phyloP scores from a whole-genome alignment of 345 rosid species.

The Boechera stricta region DNA sequence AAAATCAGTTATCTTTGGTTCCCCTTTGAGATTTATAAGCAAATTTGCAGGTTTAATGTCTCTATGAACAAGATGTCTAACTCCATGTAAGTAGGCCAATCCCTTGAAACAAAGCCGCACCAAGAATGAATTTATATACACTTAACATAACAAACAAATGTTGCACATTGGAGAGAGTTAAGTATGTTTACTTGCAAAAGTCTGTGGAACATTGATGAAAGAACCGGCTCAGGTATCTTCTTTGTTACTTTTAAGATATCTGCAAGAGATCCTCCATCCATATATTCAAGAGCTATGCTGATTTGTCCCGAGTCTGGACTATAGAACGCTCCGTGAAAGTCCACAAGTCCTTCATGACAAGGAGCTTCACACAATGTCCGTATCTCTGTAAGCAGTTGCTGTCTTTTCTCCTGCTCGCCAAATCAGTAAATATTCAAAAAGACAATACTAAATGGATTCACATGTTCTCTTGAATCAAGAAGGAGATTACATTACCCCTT shows the following conservation, averaged over 20 bases:
- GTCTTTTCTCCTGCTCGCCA: constrained; percentile 80
- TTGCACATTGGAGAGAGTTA: constrained; percentile 16
- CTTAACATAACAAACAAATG: constrained; percentile 12
- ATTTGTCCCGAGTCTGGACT: constrained; percentile 93
- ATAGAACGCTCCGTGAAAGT: constrained; percentile 95
- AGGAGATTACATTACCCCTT: constrained; percentile 59
- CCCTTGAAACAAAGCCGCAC: constrained; percentile 55
- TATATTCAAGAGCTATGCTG: constrained; percentile 95
- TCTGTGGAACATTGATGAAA: constrained; percentile 86
- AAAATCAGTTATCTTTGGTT: constrained; percentile 95
- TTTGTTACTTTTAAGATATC: constrained; percentile 68
- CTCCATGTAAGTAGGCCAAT: constrained; percentile 88
- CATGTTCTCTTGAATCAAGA: not conserved
- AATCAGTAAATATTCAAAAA: not conserved
- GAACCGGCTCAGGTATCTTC: constrained; percentile 84
- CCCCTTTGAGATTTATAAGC: constrained; percentile 93
- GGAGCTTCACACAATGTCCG: constrained; percentile 95
- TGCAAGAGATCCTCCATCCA: constrained; percentile 97
- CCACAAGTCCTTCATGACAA: constrained; percentile 87
- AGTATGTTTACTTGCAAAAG: constrained; percentile 68
- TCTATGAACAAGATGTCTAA: constrained; percentile 90
- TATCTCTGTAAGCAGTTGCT: constrained; percentile 93
- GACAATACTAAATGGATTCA: constrained; percentile 3
- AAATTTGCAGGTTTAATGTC: constrained; percentile 97
- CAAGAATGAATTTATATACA: constrained; percentile 5